Conservation (phyloP, 2,329 filamentous ascomycete species). For the Fusarium proliferatum region DNA sequence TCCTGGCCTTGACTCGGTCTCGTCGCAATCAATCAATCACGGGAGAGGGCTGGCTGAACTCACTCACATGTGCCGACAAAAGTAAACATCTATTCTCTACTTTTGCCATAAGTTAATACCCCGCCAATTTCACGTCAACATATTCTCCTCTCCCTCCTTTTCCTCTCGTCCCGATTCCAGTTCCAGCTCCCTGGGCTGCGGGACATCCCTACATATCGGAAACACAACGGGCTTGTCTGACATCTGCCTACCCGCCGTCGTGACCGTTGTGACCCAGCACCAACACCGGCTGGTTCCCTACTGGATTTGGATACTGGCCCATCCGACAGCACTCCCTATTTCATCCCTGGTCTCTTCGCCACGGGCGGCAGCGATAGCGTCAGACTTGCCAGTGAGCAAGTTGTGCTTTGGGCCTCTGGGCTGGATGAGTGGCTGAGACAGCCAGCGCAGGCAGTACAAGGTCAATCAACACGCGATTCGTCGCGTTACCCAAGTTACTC, state of each 20-base stretch:
- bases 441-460: constrained; percentile 21
- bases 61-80: constrained; percentile 31
- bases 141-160: constrained; percentile 5
- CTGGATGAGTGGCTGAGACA: constrained; percentile 24
- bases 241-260: constrained; percentile 4
- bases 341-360: neutral
- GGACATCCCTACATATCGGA: constrained; percentile 33
- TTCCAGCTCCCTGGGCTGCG: constrained; percentile 17
- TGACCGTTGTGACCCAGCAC: constrained; percentile 1
- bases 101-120: constrained; percentile 23
- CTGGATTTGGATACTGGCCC: neutral
- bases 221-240: constrained; percentile 32
- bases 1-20: constrained; percentile 25
- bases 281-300: neutral
- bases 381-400: constrained; percentile 5
- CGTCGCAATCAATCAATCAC: constrained; percentile 28
- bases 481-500: constrained; percentile 25
- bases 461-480: constrained; percentile 26
- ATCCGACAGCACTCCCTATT: neutral
- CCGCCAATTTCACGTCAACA: constrained; percentile 20
- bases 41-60: constrained; percentile 1
- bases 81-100: constrained; percentile 12
- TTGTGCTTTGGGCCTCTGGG: constrained; percentile 8
- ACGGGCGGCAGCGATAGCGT: neutral
- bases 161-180: constrained; percentile 4